These are phyloP conservation scores for Candida ficus DNA, from an alignment of 805 yeast species.

Conservation along the genomic window DNA sequence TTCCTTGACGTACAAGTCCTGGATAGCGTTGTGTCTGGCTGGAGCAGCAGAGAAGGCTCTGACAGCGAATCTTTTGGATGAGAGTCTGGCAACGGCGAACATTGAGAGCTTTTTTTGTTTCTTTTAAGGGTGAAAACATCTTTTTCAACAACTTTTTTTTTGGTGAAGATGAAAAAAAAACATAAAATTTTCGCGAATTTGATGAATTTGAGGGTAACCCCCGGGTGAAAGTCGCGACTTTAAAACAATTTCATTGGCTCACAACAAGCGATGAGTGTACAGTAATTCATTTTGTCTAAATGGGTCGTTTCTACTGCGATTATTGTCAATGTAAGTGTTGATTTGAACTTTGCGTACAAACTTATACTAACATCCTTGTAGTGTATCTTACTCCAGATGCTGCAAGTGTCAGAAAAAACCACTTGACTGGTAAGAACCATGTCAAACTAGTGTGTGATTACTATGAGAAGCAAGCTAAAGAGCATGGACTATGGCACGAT, in stretches of 20 bases:
- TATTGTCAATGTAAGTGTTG: slow-evolving; percentile 56
- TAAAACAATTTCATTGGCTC: slow-evolving; percentile 1
- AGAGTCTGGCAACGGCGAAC: slow-evolving; percentile 22
- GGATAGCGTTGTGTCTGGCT: slow-evolving; percentile 50
- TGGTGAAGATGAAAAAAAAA: not conserved
- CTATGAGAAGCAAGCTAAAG: slow-evolving; percentile 45
- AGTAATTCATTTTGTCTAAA: slow-evolving; percentile 18
- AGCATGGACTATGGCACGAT: slow-evolving; percentile 29
- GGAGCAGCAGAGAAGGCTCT: slow-evolving; percentile 33
- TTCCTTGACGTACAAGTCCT: slow-evolving; percentile 84
- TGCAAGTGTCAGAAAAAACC: slow-evolving; percentile 79
- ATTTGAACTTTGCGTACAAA: too few relatives aligned
- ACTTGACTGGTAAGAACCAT: slow-evolving; percentile 73
- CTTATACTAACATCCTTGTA: slow-evolving; percentile 10
- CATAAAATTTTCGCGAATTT: too few relatives aligned
- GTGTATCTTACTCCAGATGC: slow-evolving; percentile 84
- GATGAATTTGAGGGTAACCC: too few relatives aligned
- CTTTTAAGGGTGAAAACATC: slow-evolving; percentile 3
- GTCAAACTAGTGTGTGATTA: slow-evolving; percentile 66
- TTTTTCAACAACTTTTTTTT: not conserved
- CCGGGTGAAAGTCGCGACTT: not conserved
- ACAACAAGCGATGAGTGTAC: too few relatives aligned
- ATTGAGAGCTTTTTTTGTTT: slow-evolving; percentile 6
- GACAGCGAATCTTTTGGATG: slow-evolving; percentile 23
- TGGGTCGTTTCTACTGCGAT: slow-evolving; percentile 79